phyloP scores from a whole-genome alignment of 2,329 filamentous ascomycete species.

The Trichoderma pleuroti region DNA sequence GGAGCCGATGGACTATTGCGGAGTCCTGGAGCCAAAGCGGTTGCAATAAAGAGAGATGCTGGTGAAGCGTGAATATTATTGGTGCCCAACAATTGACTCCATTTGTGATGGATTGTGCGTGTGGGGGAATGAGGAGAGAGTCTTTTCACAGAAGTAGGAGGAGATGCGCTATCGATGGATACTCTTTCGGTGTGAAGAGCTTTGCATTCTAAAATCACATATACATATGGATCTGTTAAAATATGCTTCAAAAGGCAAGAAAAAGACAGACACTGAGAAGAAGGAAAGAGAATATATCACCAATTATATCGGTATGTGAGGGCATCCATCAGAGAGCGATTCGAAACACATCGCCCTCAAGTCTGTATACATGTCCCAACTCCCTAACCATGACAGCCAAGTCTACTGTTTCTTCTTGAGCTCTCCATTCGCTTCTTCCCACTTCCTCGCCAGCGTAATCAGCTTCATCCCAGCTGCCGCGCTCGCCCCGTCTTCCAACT shows the following conservation, averaged over 20 bases:
- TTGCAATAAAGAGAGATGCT: background rate
- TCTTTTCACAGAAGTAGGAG: background rate
- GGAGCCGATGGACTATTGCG: background rate
- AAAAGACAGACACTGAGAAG: background rate
- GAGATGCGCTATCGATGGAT: background rate
- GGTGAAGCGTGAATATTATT: background rate
- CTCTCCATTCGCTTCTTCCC: slow-evolving; percentile 17
- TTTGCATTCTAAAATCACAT: background rate
- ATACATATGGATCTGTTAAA: background rate
- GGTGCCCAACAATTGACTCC: background rate
- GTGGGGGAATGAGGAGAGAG: background rate
- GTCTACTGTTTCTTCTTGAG: slow-evolving; percentile 8
- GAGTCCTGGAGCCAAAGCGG: background rate
- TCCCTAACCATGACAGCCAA: background rate
- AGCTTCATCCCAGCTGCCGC: slow-evolving; percentile 33
- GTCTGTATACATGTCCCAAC: background rate
- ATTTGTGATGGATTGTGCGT: background rate
- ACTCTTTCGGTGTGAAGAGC: background rate
- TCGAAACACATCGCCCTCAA: background rate
- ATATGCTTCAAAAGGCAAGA: background rate
- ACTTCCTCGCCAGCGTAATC: slow-evolving; percentile 32
- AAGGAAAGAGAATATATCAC: background rate
- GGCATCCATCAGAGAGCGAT: background rate
- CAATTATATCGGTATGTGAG: no score
- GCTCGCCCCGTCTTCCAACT: slow-evolving; percentile 39